Evolutionary conservation across 1,139 yeast genomes (phyloP), one percentile per base, ranked within the genome.

Genomic region (Suhomyces yuchorum): DNA sequence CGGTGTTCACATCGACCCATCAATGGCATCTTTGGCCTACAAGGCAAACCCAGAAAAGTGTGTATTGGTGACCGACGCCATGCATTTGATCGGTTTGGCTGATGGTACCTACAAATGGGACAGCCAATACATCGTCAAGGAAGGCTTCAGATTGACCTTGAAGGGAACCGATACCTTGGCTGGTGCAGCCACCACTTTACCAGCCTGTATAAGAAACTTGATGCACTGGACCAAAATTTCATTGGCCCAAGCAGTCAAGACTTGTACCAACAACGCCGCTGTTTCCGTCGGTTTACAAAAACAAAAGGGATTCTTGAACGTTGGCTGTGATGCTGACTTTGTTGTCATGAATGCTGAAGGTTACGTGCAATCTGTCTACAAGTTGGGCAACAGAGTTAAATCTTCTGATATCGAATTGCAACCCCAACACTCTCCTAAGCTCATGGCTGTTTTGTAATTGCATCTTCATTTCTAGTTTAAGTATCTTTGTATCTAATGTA

Each of bases 1-100:
- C 61, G 85, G 85, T 6, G 77, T 82, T 43, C 87, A 82, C 56
- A 84, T 82, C 23, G 84, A 80, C 55, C 84, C 85, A 3, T 67
- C 83, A 17, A 78, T 80, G 71, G 80, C 78, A 24, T 68, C 73
- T 30, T 59, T 80, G 50, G 85, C 85, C 1, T 82, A 79, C 63
- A 70, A 72, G 44, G 69, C 84, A 8, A 74, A 75, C 55, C 83
- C 84, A 5, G 78, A 75, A 19, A 81, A 79, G 54, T 78, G 84
- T 58, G 75, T 81, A 40, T 68, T 82, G 55, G 85, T 81, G 19
- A 82, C 87, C 2, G 87, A 82, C 59, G 85, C 87, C 47, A 81
- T 81, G 79, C 79, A 75, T 58, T 66, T 77, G 57, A 72, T 78
- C 42, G 84, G 84, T 2, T 67, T 78, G 54, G 70, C 75, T 2